These are phyloP conservation scores for Aureobasidium sp. DNA, from an alignment of 2,329 filamentous ascomycete genomes.

Conservation along the genomic window DNA sequence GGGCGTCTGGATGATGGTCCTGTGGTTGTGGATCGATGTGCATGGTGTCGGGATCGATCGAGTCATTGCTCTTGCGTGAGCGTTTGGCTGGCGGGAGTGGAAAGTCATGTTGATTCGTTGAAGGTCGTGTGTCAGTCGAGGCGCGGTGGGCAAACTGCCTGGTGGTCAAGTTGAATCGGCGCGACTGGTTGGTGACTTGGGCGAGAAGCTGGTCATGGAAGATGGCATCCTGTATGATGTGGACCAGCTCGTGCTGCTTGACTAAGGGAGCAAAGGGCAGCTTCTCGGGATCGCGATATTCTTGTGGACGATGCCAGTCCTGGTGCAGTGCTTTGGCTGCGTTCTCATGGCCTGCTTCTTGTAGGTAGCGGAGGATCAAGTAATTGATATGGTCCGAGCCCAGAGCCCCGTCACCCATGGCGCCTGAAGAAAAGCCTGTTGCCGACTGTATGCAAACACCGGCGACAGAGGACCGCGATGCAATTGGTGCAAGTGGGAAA, in stretches of 20 bases:
- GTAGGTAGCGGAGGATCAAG: conserved; percentile 55
- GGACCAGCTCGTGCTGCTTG: conserved; percentile 49
- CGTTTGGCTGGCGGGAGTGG: conserved; percentile 24
- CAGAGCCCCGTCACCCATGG: conserved; percentile 32
- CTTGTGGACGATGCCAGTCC: conserved; percentile 46
- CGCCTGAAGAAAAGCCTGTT: conserved; percentile 1
- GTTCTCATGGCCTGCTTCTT: conserved; percentile 28
- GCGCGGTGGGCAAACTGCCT: neutral
- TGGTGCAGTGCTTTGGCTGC: conserved; percentile 48
- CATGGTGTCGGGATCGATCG: conserved; percentile 38
- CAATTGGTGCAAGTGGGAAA: neutral
- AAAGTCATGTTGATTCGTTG: conserved; percentile 20
- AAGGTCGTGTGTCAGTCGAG: neutral
- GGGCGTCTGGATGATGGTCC: conserved; percentile 17
- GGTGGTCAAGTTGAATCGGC: conserved; percentile 12
- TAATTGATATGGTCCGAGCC: conserved; percentile 59
- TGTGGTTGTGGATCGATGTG: conserved; percentile 32
- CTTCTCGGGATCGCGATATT: conserved; percentile 44
- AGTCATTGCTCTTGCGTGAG: conserved; percentile 23
- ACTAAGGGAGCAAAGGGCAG: conserved; percentile 54
- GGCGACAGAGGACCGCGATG: neutral
- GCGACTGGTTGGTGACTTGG: conserved; percentile 11
- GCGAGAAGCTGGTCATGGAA: conserved; percentile 33
- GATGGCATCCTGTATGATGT: conserved; percentile 56
- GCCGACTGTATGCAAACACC: neutral